Conservation (phyloP, 306 rosid species). For the Lathyrus tuberosus region DNA sequence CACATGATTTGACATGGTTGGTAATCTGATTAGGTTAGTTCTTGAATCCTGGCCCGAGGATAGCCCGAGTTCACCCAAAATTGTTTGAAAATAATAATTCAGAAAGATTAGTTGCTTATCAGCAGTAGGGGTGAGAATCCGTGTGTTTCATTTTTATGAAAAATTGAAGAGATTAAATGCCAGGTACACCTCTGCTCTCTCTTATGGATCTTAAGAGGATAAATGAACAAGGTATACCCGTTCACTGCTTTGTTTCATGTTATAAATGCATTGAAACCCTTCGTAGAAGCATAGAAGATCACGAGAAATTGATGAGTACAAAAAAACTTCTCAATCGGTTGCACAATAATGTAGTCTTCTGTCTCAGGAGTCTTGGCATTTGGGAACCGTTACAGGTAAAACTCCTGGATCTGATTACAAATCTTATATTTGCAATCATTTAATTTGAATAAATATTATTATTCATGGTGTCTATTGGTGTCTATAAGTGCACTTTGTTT, state of each 20-base stretch:
- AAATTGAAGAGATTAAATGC: slow-evolving; percentile 60
- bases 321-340: slow-evolving; percentile 67
- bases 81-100: no score
- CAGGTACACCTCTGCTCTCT: slow-evolving; percentile 62
- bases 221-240: slow-evolving; percentile 23
- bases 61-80: background rate
- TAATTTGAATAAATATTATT: no score
- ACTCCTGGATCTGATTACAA: no score
- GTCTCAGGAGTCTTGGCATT: no score
- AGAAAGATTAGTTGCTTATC: slow-evolving; percentile 1
- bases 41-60: background rate
- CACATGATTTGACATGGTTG: background rate
- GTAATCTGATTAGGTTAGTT: background rate
- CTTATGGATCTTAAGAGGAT: slow-evolving; percentile 36
- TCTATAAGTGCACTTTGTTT: no score
- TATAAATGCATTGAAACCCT: slow-evolving; percentile 67
- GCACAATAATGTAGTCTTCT: no score
- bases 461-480: no score
- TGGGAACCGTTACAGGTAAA: no score
- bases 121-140: slow-evolving; percentile 7
- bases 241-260: slow-evolving; percentile 40
- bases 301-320: slow-evolving; percentile 55
- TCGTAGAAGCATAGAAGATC: slow-evolving; percentile 49
- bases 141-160: no score
- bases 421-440: no score